Base-by-base conservation (phyloP, 1,139 yeast species). In the Taphrina deformans region DNA sequence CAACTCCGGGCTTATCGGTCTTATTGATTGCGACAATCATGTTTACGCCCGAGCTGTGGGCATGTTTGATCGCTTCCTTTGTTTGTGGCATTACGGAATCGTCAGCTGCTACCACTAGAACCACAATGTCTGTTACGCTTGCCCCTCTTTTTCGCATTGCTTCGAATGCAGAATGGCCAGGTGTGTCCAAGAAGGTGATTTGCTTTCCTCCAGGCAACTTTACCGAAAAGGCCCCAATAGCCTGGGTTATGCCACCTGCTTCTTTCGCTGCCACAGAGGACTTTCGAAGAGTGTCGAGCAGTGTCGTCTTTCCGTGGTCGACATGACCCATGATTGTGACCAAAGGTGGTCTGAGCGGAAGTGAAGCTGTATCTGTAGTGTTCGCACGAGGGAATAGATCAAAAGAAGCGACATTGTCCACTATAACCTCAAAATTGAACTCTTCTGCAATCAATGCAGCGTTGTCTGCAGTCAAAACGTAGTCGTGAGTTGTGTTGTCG, bases 311-410 rank as follows among this genome's bases (percentile, higher is more conserved):
- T 0, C 99, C 99, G 74, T 93, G 99, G 75, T 93, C 99, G 48
- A 93, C 99, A 76, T 93, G 99, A 3, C 99, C 99, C 98, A 93
- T 93, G 62, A 93, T 89, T 0, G 99, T 92, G 1, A 93, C 97
- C 27, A 93, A 88, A 0, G 99, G 99, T 0, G 99, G 91, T 70
- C 99, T 80, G 16, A 85, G 80, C 62, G 84, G 84, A 68, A 88
- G 75, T 24, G 75, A 70, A 9, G 77, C 75, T 3, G 80, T 77
- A 51, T 83, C 82, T 9, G 74, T 77, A 1, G 77, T 72, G 6
- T 67, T 69, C 1, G 75, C 73, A 46, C 74, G 73, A 0, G 85
- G 80, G 70, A 84, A 86, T 53, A 88, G 74, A 71, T 88, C 93
- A n/a, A 82, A 80, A 2, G 85, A 86, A 9, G 83, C 80, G 27